Evolutionary conservation across 2,329 filamentous ascomycete genomes (phyloP), one percentile per base, ranked within the genome.

Genomic region (Trichoderma harzianum): DNA sequence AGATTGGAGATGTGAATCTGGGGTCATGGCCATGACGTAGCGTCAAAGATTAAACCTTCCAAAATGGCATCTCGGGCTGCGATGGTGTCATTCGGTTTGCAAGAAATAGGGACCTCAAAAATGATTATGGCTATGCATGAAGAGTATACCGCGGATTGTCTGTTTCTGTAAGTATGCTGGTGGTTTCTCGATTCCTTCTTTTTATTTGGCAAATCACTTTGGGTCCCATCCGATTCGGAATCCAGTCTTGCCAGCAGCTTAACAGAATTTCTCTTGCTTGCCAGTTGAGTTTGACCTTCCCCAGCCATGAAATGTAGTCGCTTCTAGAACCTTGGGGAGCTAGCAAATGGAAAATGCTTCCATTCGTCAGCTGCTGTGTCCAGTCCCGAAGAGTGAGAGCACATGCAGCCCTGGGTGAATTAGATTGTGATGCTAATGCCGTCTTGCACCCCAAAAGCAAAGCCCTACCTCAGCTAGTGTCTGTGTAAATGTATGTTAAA

Each of bases 361-460:
- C 26, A 24, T 60, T 69, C 36, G 55, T 69, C 66, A 69, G 66
- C 66, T 69, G 66, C 39, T 10, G 64, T 39, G 36, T 34, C 55
- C 30, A 24, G 47, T 53, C 21, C 63, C 47, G n/a, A 24, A 53
- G 24, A 55, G 28, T 24, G 24, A 28, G 28, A 28, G 28, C 55
- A 58, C 26, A 60, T 34, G 57, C 65, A 24, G 34, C 26, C 24
- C n/a, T 16, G 47, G 39, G 34, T 30, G 18, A 43, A 64, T 60
- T 60, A 21, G 57, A 60, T 34, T 32, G 57, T 39, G 58, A 36
- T 62, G n/a, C 43, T 51, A 34, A 60, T 21, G 57, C 57, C 57
- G 10, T 60, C 28, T 32, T 16, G 30, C 57, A 60, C 57, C 30
- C 18, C 18, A 30, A 60, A 60, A 12, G 26, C 55, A 30, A 30